These are phyloP conservation scores for Westerdykella ornata DNA, from an alignment of 2,329 filamentous ascomycete genomes.

Conservation along the genomic window DNA sequence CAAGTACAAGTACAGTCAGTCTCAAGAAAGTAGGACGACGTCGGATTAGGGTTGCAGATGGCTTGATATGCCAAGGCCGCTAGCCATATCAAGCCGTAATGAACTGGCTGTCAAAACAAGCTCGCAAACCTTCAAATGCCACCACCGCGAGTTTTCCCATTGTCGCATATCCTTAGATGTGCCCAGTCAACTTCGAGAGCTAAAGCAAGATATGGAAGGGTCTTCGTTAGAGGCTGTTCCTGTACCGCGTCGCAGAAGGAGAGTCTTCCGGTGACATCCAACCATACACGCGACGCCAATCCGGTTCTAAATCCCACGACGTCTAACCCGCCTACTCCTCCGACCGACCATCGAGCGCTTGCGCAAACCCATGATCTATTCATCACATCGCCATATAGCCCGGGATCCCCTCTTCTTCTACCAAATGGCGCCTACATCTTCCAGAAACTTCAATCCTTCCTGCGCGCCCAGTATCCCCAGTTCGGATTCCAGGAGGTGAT, in stretches of 20 bases:
- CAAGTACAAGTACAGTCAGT: too few species aligned
- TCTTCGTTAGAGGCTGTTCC: constrained; percentile 26
- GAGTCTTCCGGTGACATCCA: constrained; percentile 18
- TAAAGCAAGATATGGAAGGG: constrained; percentile 6
- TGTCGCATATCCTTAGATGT: constrained; percentile 9
- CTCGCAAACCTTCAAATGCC: constrained; percentile 22
- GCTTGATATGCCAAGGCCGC: constrained; percentile 16
- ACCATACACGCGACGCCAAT: constrained; percentile 11
- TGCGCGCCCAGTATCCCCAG: constrained; percentile 74
- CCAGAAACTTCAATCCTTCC: constrained; percentile 73
- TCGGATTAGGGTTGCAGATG: too few species aligned
- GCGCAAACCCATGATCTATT: constrained; percentile 63
- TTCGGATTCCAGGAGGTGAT: constrained; percentile 87
- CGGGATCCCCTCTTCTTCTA: constrained; percentile 77
- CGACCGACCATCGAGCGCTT: constrained; percentile 47
- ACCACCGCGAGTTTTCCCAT: constrained; percentile 20
- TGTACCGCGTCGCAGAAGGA: constrained; percentile 28
- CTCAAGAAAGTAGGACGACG: too few species aligned
- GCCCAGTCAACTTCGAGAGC: constrained; percentile 4
- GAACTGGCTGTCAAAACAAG: constrained; percentile 5
- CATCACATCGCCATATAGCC: constrained; percentile 70
- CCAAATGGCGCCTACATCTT: constrained; percentile 77
- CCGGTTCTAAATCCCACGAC: constrained; percentile 28
- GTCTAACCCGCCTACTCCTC: constrained; percentile 31
- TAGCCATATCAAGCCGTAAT: constrained; percentile 13